phyloP scores from a whole-genome alignment of 2,329 filamentous ascomycete genomes.

The Fusarium sp. region DNA sequence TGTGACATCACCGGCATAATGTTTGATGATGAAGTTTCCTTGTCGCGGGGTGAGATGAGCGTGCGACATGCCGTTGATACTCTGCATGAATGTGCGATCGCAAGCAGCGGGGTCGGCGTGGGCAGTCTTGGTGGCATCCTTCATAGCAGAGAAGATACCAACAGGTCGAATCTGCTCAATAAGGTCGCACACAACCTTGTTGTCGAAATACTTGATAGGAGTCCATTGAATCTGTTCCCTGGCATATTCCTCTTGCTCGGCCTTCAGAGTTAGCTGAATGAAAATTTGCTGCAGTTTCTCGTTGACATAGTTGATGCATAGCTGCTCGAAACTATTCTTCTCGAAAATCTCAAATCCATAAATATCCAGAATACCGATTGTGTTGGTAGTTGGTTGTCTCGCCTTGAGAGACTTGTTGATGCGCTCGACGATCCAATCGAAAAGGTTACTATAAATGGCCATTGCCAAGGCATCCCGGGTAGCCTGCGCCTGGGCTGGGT shows the following conservation, averaged over 20 bases:
- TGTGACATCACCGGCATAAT: conserved; percentile 96
- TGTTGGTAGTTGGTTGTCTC: conserved; percentile 79
- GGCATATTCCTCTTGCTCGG: conserved; percentile 97
- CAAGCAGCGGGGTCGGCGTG: conserved; percentile 95
- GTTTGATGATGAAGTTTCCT: conserved; percentile 97
- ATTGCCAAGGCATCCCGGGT: conserved; percentile 93
- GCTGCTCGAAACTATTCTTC: conserved; percentile 98
- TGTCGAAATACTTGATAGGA: conserved; percentile 99
- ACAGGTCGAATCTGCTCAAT: conserved; percentile 93
- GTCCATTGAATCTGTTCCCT: conserved; percentile 98
- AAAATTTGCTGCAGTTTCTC: conserved; percentile 99
- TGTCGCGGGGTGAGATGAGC: conserved; percentile 92
- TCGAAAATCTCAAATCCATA: conserved; percentile 99
- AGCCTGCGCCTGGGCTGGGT: conserved; percentile 85
- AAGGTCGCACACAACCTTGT: conserved; percentile 97
- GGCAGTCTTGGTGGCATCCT: conserved; percentile 98
- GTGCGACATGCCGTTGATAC: conserved; percentile 90
- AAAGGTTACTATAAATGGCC: conserved; percentile 97
- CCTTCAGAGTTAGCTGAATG: conserved; percentile 95
- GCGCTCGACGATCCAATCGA: conserved; percentile 97
- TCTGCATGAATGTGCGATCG: conserved; percentile 95
- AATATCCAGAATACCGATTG: conserved; percentile 97
- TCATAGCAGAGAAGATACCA: conserved; percentile 94
- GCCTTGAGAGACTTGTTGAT: conserved; percentile 91
- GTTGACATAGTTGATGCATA: conserved; percentile 99